Base-by-base conservation (phyloP, 345 rosid species). In the Murraya koenigii region DNA sequence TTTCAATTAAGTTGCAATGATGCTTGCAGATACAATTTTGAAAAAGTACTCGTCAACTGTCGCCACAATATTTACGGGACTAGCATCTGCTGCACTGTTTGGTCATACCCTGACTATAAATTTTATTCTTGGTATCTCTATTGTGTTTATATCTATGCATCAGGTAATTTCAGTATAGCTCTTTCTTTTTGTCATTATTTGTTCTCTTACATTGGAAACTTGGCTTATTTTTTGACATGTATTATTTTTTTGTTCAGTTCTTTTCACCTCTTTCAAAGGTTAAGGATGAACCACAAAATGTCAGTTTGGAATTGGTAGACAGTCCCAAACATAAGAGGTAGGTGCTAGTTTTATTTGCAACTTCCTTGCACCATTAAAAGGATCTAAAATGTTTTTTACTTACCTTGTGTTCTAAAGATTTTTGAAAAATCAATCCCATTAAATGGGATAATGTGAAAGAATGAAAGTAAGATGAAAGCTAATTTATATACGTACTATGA, bases 91-190 rank as follows among this genome's bases (percentile, higher is more conserved):
- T 41, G 66, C 60, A 7, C 72, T 84, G 60, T 84, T 84, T 77
- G 87, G 87, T 23, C 87, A 84, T 77, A 72, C 77, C 23, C 38
- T 84, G 68, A 82, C 87, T 58, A 71, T 68, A 7, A 84, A 84
- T 54, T 84, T 84, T 69, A 11, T 84, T 38, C 72, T 84, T 23
- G 87, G 87, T 69, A 84, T 84, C 49, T 84, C 87, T 19, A 60
- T 84, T n/a, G 83, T 82, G 54, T 84, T 84, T 67, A 84, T 84
- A 66, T 82, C 87, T 7, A 84, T 84, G 87, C 87, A 84, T 70
- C 87, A 84, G 87, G 85, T 84, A 71, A 73, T 33, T 22, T 65
- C 68, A 32, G 6, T 55, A 26, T 10, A 52, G 30, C n/a, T 23
- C 35, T 2, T 69, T 8, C 1, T 17, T 49, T 8, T 17, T 8